Base-by-base conservation (phyloP, 306 rosid species). In the Morella rubra region DNA sequence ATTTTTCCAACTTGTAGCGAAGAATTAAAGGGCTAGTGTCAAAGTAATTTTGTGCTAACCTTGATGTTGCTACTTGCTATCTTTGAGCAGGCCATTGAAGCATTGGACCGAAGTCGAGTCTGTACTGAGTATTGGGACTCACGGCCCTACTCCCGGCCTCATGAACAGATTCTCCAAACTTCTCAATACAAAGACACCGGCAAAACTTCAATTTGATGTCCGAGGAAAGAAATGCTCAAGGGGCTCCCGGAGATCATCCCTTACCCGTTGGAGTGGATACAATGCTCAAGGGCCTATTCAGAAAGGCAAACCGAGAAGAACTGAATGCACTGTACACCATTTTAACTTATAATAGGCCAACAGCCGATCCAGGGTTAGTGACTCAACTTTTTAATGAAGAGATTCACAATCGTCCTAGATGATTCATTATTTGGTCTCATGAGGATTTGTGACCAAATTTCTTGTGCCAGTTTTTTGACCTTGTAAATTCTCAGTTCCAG, bases 51-150 rank as follows among this genome's bases (percentile, higher is more conserved):
- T 32, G 13, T 16, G 14, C 18, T 41, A 8, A 41, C 22, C 69
- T 40, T 66, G n/a, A n/a, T 41, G 71, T 66, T 66, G 71, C n/a
- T n/a, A n/a, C n/a, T n/a, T n/a, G n/a, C 15, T 42, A 69, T 56
- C 58, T 61, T 79, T 27, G 14, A 72, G 73, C 93, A 95, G 99
- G 96, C 92, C 71, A 83, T 92, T 46, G 99, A 95, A 87, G 99
- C 98, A 60, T 74, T 92, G 85, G 99, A 95, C 80, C 88, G 81
- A 65, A 88, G 81, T 80, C 91, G 93, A 73, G 89, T 91, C 40
- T 91, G 97, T 79, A 81, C 85, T 2, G 98, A 89, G 81, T 95
- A 92, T 58, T 95, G 99, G 99, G 99, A 92, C 81, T 91, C 97
- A 8, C 89, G 99, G 53, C 99, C 99, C 37, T 95, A 89, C 67